A percentile compares a stretch with the other conserved stretches of the same genome.
Conservation (phyloP, 2,329 filamentous ascomycete species). For the Alternaria conjuncta region DNA sequence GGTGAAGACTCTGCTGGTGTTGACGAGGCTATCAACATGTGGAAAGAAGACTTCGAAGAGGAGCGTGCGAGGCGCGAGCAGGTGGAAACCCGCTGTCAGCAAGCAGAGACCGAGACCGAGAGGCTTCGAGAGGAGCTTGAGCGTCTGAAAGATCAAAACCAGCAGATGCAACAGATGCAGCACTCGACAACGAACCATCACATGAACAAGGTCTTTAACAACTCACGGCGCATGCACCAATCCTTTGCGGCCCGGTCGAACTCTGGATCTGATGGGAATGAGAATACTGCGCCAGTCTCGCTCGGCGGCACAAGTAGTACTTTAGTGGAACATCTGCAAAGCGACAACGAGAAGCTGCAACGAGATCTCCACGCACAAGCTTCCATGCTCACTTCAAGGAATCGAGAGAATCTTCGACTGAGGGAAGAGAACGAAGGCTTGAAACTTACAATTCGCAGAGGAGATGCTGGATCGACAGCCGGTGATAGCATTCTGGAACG, state of each 20-base stretch:
- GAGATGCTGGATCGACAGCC: slow-evolving; percentile 65
- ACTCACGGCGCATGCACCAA: slow-evolving; percentile 49
- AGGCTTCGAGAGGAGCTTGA: slow-evolving; percentile 84
- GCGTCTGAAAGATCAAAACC: slow-evolving; percentile 62
- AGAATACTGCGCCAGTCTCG: slow-evolving; percentile 34
- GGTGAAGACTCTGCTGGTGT: slow-evolving; percentile 47
- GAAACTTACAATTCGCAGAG: slow-evolving; percentile 83
- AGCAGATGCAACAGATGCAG: slow-evolving; percentile 35
- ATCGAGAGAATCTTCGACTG: slow-evolving; percentile 90
- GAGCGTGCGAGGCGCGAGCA: slow-evolving; percentile 90
- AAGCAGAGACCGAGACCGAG: slow-evolving; percentile 87
- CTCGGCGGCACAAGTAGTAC: slow-evolving; percentile 63
- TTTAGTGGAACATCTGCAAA: slow-evolving; percentile 84
- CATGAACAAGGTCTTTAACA: slow-evolving; percentile 46
- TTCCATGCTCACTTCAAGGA: slow-evolving; percentile 95
- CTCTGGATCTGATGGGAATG: slow-evolving; percentile 50
- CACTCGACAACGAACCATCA: slow-evolving; percentile 47
- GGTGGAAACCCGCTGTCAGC: slow-evolving; percentile 83
- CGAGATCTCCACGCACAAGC: slow-evolving; percentile 94
- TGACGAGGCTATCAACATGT: slow-evolving; percentile 70
- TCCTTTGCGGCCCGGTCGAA: slow-evolving; percentile 47
- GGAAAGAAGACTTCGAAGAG: slow-evolving; percentile 92
- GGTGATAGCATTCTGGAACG: slow-evolving; percentile 92
- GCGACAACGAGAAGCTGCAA: slow-evolving; percentile 90
- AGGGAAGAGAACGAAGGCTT: slow-evolving; percentile 98